These are phyloP conservation scores for Akebia trifoliata DNA, from an alignment of 164 flowering plant genomes.

Conservation along the genomic window DNA sequence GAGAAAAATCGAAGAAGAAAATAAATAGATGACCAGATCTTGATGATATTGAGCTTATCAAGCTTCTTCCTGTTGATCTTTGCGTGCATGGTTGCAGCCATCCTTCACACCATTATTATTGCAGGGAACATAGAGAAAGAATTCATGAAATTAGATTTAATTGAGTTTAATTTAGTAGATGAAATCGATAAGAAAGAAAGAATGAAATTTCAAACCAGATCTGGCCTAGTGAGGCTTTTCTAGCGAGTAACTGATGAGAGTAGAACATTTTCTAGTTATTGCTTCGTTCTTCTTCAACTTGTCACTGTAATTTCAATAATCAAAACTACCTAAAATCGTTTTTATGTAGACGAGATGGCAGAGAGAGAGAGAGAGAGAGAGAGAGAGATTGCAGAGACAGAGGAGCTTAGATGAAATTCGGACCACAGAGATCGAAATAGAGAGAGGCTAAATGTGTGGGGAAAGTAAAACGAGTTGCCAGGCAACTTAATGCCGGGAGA, in stretches of 20 bases:
- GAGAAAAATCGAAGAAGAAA: neutral
- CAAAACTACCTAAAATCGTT: too few relatives aligned
- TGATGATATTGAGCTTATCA: conserved; percentile 58
- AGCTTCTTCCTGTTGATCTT: conserved; percentile 76
- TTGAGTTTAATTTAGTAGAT: neutral
- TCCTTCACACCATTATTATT: conserved; percentile 36
- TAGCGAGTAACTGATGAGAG: conserved; percentile 91
- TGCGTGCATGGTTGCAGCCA: conserved; percentile 88
- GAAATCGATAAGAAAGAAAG: neutral
- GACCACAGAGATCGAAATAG: too few relatives aligned
- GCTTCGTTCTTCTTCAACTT: neutral
- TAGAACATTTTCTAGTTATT: conserved; percentile 54
- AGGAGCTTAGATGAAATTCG: too few relatives aligned
- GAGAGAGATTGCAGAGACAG: too few relatives aligned
- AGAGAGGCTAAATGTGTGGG: too few relatives aligned
- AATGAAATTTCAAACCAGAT: conserved; percentile 37
- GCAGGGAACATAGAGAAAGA: neutral
- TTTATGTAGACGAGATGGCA: too few relatives aligned
- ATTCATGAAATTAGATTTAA: neutral
- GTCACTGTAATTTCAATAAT: too few relatives aligned
- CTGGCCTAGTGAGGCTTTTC: conserved; percentile 91
- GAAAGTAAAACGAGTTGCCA: too few relatives aligned
- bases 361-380: too few relatives aligned
- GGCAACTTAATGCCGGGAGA: too few relatives aligned
- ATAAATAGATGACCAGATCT: conserved; percentile 46